Evolutionary conservation across 768 basidiomycete species (phyloP), one percentile per base, ranked within the genome.

Genomic region (Phanerochaete sordida): DNA sequence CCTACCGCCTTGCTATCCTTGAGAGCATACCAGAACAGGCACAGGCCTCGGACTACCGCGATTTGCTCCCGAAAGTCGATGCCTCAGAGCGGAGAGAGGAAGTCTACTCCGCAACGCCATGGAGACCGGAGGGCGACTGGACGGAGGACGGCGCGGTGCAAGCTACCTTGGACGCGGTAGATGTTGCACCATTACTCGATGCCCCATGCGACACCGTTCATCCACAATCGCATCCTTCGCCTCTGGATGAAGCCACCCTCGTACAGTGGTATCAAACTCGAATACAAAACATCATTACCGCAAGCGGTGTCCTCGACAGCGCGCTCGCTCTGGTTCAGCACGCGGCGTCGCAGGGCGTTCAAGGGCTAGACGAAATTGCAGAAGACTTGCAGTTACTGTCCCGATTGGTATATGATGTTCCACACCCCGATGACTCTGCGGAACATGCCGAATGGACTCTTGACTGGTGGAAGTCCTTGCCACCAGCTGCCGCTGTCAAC

Each of bases 301-400:
- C 77, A 0, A 86, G 87, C 0, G 95, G 94, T 0, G 82, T 93
- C 74, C 75, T 95, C 45, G 90, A 95, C 65, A 72, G 84, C 33
- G 92, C 94, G 3, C 79, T 98, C 21, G 82, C 84, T 7, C 78
- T 89, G 47, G 81, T 93, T 9, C 95, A 97, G 70, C 87, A 96
- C 63, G 95, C 87, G 15, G 94, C 90, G 12, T 88, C 93, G 8
- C 84, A 85, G 65, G 89, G 88, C 15, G 77, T 97, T 13, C 81
- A 85, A 21, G 84, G 77, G 1, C 81, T 99, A 44, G 95, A 96
- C 65, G 85, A 86, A 67, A 73, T 95, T 2, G 96, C 95, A 1
- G 96, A 98, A 75, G 95, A 98, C 56, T 81, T 98, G 43, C 90
- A 86, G 64, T 83, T 98, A 7, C 81, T 99, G 37, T 87, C 90